Evolutionary conservation across 148 eudicot species (phyloP), one percentile per base, ranked within the genome.

Genomic region (Tetragonia tetragonoides): DNA sequence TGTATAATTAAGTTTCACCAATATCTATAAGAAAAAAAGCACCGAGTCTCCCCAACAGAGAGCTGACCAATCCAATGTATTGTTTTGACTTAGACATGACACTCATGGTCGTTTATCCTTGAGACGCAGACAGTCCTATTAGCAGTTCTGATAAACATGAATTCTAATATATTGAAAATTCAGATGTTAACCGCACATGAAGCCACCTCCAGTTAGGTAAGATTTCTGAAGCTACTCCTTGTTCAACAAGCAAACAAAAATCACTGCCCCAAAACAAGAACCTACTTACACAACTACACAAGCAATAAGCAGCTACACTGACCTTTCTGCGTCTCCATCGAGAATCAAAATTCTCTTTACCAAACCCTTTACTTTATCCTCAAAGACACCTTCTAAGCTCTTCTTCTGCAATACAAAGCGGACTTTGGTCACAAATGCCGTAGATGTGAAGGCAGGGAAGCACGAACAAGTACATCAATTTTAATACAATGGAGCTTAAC

Each of bases 281-380:
- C 34, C 34, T 28, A 28, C 34, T 28, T 28, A 28, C 34, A 28
- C 34, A 54, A 70, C 44, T 57, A 57, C 37, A 56, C 66, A 63
- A 28, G 15, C 47, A 38, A 76, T 39, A 61, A 63, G 66, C 47
- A 37, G n/a, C 39, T 21, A 68, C 28, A 84, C 83, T 39, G 64
- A 95, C 98, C 96, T 92, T 85, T 92, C 92, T 75, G 78, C 78
- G 71, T 88, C 83, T 68, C 89, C 91, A 78, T 88, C 89, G 75
- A 84, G 85, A 78, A 86, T 63, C 85, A 95, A 83, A 83, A 95
- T 90, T 81, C 72, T 87, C 72, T 85, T 85, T 76, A 88, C 90
- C 88, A 95, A 85, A 51, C 80, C 81, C 86, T 91, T 88, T 84
- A 87, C 97, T 81, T 91, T 91, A 68, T 93, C 93, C 77, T 87